Evolutionary conservation across 2,329 filamentous ascomycete genomes (phyloP).

Genomic region (Tothia fuscella): DNA sequence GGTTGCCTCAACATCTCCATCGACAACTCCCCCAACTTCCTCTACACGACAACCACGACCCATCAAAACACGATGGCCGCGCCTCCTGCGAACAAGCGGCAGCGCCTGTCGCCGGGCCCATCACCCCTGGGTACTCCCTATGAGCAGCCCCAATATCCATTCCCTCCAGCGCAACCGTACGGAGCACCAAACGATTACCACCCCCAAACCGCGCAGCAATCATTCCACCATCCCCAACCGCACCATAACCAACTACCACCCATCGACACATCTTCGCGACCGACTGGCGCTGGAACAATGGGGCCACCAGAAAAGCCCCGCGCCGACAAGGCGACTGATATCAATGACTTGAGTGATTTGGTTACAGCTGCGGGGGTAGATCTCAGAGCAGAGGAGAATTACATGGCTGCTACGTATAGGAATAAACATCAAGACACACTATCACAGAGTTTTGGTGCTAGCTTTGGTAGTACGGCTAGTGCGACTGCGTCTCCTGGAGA

Average conservation of each 20-base stretch:
- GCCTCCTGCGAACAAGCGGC: constrained; percentile 7
- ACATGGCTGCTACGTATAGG: constrained; percentile 56
- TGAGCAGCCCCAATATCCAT: not conserved
- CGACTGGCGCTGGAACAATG: constrained; percentile 37
- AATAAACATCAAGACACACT: constrained; percentile 24
- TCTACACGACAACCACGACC: no score
- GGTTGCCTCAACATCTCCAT: no score
- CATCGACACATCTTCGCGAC: not conserved
- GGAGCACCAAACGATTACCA: constrained; percentile 15
- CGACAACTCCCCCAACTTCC: no score
- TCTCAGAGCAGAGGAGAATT: constrained; percentile 74
- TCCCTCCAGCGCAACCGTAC: constrained; percentile 11
- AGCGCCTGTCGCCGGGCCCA: constrained; percentile 7
- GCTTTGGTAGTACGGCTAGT: constrained; percentile 31
- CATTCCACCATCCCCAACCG: constrained; percentile 22
- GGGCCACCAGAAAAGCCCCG: constrained; percentile 35
- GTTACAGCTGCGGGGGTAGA: constrained; percentile 78
- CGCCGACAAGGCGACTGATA: constrained; percentile 45
- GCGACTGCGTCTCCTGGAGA: not conserved
- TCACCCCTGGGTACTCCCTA: constrained; percentile 5
- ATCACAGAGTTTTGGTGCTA: not conserved
- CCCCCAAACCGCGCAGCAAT: constrained; percentile 40
- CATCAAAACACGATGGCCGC: no score
- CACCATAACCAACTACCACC: constrained; percentile 1
- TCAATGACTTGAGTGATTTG: constrained; percentile 73